Conservation (phyloP, 441 rosid genomes). For the Lepidium campestre region DNA sequence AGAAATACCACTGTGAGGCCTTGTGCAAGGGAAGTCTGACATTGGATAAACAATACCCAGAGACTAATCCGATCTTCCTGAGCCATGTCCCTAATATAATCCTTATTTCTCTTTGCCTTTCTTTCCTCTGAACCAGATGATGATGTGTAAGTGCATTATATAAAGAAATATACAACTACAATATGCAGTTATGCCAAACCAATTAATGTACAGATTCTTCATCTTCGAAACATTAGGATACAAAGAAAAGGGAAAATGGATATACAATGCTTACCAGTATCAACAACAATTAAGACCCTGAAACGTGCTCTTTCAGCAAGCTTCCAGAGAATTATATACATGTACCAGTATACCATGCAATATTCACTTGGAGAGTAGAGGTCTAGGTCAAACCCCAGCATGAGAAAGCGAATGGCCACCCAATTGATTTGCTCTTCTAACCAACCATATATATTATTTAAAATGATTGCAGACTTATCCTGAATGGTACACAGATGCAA, state of each 20-base stretch:
- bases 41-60: conserved; percentile 68
- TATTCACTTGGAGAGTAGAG: conserved; percentile 83
- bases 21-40: conserved; percentile 81
- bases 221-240: not conserved
- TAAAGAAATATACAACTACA: conserved; percentile 1
- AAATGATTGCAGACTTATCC: conserved; percentile 43
- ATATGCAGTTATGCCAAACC: not conserved
- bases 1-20: conserved; percentile 73
- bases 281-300: conserved; percentile 42
- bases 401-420: conserved; percentile 86
- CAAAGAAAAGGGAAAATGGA: not conserved
- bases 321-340: conserved; percentile 61
- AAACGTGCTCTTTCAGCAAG: conserved; percentile 79
- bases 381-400: conserved; percentile 90
- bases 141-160: not conserved
- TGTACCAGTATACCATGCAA: conserved; percentile 97
- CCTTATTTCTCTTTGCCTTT: conserved; percentile 79
- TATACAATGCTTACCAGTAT: conserved; percentile 34
- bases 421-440: conserved; percentile 93
- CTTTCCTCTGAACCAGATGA: conserved; percentile 50
- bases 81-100: conserved; percentile 51
- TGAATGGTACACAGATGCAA: conserved; percentile 36
- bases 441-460: conserved; percentile 72
- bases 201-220: not conserved
- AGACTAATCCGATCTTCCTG: conserved; percentile 68